Evolutionary conservation across 768 basidiomycete species (phyloP), one percentile per base, ranked within the genome.

Genomic region (Leucocoprinus sp.): DNA sequence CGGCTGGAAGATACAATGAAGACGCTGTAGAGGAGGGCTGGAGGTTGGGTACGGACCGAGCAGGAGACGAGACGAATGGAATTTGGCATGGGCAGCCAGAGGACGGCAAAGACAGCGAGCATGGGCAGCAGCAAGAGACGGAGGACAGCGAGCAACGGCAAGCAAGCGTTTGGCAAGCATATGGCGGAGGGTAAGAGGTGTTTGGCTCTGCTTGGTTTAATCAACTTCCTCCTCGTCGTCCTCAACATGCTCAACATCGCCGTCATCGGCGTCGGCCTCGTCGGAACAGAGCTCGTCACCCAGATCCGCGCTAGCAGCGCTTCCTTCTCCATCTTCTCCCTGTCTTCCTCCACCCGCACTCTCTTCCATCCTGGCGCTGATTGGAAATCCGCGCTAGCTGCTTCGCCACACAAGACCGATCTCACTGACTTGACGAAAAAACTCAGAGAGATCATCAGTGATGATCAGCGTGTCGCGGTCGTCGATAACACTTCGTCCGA

Each of bases 401-500:
- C 67, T 4, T 68, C 71, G 1, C 50, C 57, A 23, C 71, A 76
- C 58, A 69, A 73, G 43, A 62, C 67, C 1, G 67, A 75, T 19
- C 69, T 91, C 12, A 57, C 68, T 19, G 52, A 60, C 3, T 62
- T 85, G 9, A 70, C 73, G 0, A 55, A 60, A 8, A 66, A 63
- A n/a, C 64, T 85, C 12, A 64, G 69, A 0, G 58, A 63, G 7
- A 64, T 83, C 17, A 74, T 76, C 4, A 56, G 58, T 34, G 62
- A 62, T 42, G 72, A 71, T 54, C 62, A 72, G 45, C 66, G 68
- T 38, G 76, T 76, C 34, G 82, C 81, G 2, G 71, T 96, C 35
- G 84, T 99, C 48, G 96, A 99, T 64, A 95, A 93, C 61, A 97
- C 96, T 0, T 86, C 92, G 0, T 84, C 87, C 26, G 84, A 90